Percentiles rank a stretch among this genome's conserved stretches.
phyloP scores from a whole-genome alignment of 169 alveolate species.

The Plasmodium ovale region DNA sequence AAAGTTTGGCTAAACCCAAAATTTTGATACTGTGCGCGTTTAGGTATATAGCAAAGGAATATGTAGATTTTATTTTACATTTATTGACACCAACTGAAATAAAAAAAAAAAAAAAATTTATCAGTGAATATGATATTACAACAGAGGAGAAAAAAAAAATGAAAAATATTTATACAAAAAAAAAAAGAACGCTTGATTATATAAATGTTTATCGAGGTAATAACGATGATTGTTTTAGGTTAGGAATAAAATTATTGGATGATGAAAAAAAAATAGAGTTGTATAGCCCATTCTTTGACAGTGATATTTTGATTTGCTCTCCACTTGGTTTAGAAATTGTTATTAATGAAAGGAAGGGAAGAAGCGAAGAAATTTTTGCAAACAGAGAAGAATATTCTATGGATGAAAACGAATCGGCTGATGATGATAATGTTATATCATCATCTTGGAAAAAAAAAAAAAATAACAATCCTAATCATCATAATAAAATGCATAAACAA shows the following conservation, averaged over 20 bases:
- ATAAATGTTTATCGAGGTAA: slow-evolving; percentile 85
- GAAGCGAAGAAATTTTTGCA: not conserved
- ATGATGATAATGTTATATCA: not conserved
- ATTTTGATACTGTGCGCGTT: slow-evolving; percentile 77
- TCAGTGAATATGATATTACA: slow-evolving; percentile 80
- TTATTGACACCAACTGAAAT: slow-evolving; percentile 64
- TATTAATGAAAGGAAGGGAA: slow-evolving; percentile 77
- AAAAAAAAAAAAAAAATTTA: slow-evolving; percentile 81
- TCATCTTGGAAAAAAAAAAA: not conserved
- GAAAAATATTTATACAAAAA: slow-evolving; percentile 70
- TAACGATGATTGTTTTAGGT: slow-evolving; percentile 89
- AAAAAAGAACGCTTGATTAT: slow-evolving; percentile 80
- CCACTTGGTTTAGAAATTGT: slow-evolving; percentile 90
- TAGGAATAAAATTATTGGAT: slow-evolving; percentile 86
- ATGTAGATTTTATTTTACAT: slow-evolving; percentile 67
- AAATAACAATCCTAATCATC: not conserved
- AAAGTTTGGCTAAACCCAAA: slow-evolving; percentile 79
- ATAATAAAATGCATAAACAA: not conserved
- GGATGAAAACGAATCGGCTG: slow-evolving; percentile 11
- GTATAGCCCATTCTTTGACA: slow-evolving; percentile 87
- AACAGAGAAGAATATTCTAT: slow-evolving; percentile 10
- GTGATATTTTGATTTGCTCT: slow-evolving; percentile 91
- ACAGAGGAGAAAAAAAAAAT: slow-evolving; percentile 78
- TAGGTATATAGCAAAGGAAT: slow-evolving; percentile 74
- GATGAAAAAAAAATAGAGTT: slow-evolving; percentile 83